Evolutionary conservation across 1,284 basidiomycete species (phyloP).

Genomic region (Leccinum cinnamomeum): DNA sequence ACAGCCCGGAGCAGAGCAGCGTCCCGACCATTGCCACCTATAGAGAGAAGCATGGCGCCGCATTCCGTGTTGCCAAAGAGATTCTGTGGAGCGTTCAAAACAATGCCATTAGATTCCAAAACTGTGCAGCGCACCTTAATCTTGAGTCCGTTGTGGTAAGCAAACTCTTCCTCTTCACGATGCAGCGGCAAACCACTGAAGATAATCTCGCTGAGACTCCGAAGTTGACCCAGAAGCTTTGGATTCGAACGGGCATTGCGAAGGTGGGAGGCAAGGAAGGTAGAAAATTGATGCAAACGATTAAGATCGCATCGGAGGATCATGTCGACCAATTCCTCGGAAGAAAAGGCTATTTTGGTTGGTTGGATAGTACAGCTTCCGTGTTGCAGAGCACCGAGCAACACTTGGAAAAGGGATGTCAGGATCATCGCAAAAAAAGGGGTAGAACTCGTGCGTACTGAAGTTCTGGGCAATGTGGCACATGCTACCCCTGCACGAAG

Average conservation of each 20-base stretch:
- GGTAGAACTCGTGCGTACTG: conserved; percentile 45
- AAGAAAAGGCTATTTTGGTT: conserved; percentile 58
- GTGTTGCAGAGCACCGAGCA: conserved; percentile 66
- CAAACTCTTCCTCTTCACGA: conserved; percentile 66
- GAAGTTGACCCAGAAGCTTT: conserved; percentile 57
- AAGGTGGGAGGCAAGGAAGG: conserved; percentile 63
- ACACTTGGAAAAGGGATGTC: conserved; percentile 41
- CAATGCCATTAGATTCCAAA: conserved; percentile 2
- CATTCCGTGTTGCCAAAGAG: conserved; percentile 74
- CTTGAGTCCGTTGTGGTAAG: conserved; percentile 54
- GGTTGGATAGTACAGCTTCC: conserved; percentile 71
- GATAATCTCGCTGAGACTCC: conserved; percentile 56
- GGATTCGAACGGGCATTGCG: conserved; percentile 59
- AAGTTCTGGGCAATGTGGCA: conserved; percentile 68
- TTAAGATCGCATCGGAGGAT: conserved; percentile 64
- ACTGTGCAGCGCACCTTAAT: conserved; percentile 46
- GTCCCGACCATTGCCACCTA: conserved; percentile 45
- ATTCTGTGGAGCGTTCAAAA: conserved; percentile 42
- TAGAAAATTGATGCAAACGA: conserved; percentile 67
- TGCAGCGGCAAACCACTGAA: conserved; percentile 62
- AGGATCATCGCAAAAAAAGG: conserved; percentile 24
- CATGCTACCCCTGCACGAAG: conserved; percentile 60
- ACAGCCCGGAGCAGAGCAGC: conserved; percentile 52
- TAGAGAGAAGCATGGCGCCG: conserved; percentile 61
- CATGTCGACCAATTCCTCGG: conserved; percentile 72